Percentiles rank a stretch among this genome's conserved stretches.
phyloP scores from a whole-genome alignment of 129 eudicot species.

The Artemisia argyi region DNA sequence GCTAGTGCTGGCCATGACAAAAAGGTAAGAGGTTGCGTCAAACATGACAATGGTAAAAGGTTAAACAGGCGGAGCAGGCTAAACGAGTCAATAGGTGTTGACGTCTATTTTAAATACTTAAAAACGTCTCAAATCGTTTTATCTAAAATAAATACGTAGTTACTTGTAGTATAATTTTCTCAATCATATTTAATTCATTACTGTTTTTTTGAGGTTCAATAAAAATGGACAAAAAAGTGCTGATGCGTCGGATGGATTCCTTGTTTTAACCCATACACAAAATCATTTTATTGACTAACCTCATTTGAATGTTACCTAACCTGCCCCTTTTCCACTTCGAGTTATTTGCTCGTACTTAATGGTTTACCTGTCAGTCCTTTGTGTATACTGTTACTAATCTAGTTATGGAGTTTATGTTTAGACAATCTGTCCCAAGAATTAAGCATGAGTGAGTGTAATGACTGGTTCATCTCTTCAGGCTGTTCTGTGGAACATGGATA shows the following conservation, averaged over 20 bases:
- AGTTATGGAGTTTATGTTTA: slow-evolving; percentile 4
- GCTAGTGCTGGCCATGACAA: slow-evolving; percentile 99
- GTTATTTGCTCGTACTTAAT: slow-evolving; percentile 4
- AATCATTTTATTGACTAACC: no score
- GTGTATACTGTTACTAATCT: not conserved
- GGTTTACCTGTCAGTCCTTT: not conserved
- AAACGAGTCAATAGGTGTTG: not conserved
- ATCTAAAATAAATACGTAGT: no score
- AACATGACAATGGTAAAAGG: slow-evolving; percentile 73
- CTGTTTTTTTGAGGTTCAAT: no score
- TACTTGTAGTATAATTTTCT: no score
- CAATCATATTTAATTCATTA: no score
- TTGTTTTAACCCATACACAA: no score
- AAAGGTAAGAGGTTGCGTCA: slow-evolving; percentile 45
- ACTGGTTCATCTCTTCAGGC: slow-evolving; percentile 47
- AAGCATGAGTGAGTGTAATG: slow-evolving; percentile 12
- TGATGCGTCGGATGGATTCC: no score
- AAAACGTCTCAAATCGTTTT: no score
- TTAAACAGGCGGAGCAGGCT: not conserved
- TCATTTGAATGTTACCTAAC: no score
- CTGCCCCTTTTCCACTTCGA: no score
- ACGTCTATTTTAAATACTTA: no score
- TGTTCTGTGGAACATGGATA: slow-evolving; percentile 97
- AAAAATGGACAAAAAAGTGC: no score
- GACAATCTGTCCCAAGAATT: not conserved